Percentiles rank a stretch among this genome's conserved stretches.
phyloP scores from a whole-genome alignment of 352 stramenopile genomes.

The Pythium dissimile region DNA sequence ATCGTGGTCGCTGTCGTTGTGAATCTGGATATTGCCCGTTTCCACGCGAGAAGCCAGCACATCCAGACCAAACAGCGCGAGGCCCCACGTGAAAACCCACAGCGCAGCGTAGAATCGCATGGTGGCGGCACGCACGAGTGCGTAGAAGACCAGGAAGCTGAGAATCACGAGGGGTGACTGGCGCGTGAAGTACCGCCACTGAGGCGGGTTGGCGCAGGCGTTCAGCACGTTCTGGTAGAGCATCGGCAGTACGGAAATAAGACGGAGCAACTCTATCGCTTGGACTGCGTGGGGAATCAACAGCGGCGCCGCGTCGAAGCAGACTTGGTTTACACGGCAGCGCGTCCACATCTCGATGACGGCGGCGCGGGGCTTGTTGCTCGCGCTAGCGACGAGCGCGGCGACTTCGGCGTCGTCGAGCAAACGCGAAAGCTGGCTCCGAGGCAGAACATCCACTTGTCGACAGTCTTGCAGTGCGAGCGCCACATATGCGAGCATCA shows the following conservation, averaged over 20 bases:
- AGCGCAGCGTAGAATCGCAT: slow-evolving; percentile 21
- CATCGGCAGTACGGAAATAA: slow-evolving; percentile 40
- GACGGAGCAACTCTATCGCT: slow-evolving; percentile 44
- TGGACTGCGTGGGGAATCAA: slow-evolving; percentile 32
- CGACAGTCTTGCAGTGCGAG: slow-evolving; percentile 58
- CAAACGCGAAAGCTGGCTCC: slow-evolving; percentile 26
- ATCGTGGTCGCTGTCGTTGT: slow-evolving; percentile 40
- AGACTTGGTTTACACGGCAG: slow-evolving; percentile 35
- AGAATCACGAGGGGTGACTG: slow-evolving; percentile 40
- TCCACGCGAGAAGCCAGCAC: slow-evolving; percentile 42
- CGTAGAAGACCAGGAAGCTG: slow-evolving; percentile 41
- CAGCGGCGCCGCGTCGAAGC: slow-evolving; percentile 17
- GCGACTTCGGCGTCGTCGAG: slow-evolving; percentile 42
- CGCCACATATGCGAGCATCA: slow-evolving; percentile 49
- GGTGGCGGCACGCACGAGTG: slow-evolving; percentile 6
- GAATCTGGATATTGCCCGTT: too few relatives aligned
- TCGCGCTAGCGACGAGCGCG: slow-evolving; percentile 32
- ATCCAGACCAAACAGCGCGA: slow-evolving; percentile 51
- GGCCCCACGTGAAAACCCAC: slow-evolving; percentile 26
- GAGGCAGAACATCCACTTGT: background rate
- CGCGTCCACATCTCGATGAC: slow-evolving; percentile 62
- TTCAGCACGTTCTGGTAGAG: slow-evolving; percentile 56
- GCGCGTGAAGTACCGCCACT: slow-evolving; percentile 41
- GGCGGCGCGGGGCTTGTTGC: slow-evolving; percentile 45
- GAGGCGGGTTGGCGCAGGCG: slow-evolving; percentile 41